Evolutionary conservation across 2,329 filamentous ascomycete species (phyloP).

Genomic region (Didymella keratinophila): DNA sequence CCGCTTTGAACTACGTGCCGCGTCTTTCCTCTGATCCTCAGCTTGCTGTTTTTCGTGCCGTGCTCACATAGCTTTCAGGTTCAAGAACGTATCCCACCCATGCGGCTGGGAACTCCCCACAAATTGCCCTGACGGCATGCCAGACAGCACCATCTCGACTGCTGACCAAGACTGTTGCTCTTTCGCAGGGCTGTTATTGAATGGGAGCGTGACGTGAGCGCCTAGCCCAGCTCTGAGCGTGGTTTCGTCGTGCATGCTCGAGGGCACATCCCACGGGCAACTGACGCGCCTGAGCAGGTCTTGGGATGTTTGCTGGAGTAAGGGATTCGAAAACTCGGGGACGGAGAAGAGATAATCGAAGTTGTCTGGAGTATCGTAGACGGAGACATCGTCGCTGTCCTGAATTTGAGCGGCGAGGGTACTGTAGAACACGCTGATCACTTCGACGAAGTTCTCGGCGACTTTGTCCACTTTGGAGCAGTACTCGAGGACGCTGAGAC

Average conservation of each 20-base stretch:
- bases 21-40: too few species aligned
- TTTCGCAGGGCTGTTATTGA: not conserved
- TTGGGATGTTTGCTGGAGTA: not conserved
- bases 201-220: not conserved
- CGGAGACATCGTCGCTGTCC: too few species aligned
- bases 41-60: too few species aligned
- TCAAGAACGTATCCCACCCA: not conserved
- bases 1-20: too few species aligned
- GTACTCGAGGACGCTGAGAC: not conserved
- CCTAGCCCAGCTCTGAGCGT: not conserved
- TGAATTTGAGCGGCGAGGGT: not conserved
- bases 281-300: not conserved
- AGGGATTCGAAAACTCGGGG: too few species aligned
- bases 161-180: not conserved
- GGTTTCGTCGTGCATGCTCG: not conserved
- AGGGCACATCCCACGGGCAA: not conserved
- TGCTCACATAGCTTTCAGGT: not conserved
- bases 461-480: not conserved
- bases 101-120: not conserved
- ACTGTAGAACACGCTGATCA: not conserved
- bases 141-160: not conserved
- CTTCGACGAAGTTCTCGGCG: not conserved
- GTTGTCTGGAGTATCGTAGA: not conserved
- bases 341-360: not conserved
- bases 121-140: not conserved